These are phyloP conservation scores for Mycena vulgaris DNA, from an alignment of 768 basidiomycete species.

Conservation along the genomic window DNA sequence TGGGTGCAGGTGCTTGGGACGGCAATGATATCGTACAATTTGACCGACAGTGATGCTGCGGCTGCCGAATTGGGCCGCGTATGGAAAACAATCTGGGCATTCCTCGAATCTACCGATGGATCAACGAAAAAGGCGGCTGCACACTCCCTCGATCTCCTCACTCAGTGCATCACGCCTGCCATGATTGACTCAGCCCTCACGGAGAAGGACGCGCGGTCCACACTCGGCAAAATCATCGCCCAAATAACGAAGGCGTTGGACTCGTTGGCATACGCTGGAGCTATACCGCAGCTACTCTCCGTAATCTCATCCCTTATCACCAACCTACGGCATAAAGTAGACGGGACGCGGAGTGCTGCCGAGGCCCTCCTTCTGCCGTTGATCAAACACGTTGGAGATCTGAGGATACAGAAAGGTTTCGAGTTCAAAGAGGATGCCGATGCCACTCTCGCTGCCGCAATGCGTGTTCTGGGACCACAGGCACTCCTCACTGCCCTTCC, in stretches of 20 bases:
- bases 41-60: slow-evolving; percentile 64
- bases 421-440: slow-evolving; percentile 94
- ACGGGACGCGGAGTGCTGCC: slow-evolving; percentile 67
- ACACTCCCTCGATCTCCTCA: slow-evolving; percentile 72
- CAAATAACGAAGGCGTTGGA: slow-evolving; percentile 80
- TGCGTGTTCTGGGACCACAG: slow-evolving; percentile 89
- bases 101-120: slow-evolving; percentile 79
- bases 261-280: slow-evolving; percentile 78
- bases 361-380: slow-evolving; percentile 80
- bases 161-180: slow-evolving; percentile 78
- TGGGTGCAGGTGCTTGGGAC: slow-evolving; percentile 87
- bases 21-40: slow-evolving; percentile 76
- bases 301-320: slow-evolving; percentile 80
- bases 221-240: slow-evolving; percentile 73
- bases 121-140: slow-evolving; percentile 75
- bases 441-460: slow-evolving; percentile 80
- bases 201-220: slow-evolving; percentile 65
- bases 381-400: slow-evolving; percentile 78
- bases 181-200: slow-evolving; percentile 69
- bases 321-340: slow-evolving; percentile 68
- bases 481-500: slow-evolving; percentile 83
- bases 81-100: slow-evolving; percentile 85
- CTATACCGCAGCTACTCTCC: slow-evolving; percentile 85
- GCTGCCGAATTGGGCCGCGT: slow-evolving; percentile 70
- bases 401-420: slow-evolving; percentile 86